These are phyloP conservation scores for Penicillium samsonianum DNA, from an alignment of 495 filamentous ascomycete species.

Conservation along the genomic window DNA sequence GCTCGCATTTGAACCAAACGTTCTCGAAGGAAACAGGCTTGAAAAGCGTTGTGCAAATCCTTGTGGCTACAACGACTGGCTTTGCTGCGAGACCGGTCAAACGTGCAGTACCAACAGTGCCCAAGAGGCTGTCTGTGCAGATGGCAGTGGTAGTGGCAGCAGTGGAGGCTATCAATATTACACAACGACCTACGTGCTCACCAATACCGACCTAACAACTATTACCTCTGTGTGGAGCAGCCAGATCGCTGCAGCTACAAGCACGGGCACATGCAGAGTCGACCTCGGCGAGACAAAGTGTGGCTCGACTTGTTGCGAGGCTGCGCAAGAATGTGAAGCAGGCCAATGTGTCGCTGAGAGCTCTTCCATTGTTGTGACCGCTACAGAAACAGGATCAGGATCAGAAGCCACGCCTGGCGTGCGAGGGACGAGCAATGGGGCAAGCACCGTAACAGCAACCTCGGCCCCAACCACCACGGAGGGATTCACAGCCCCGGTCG, in stretches of 20 bases:
- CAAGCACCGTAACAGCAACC: slow-evolving; percentile 56
- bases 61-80: slow-evolving; percentile 66
- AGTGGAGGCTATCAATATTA: slow-evolving; percentile 51
- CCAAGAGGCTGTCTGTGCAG: slow-evolving; percentile 56
- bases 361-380: slow-evolving; percentile 41
- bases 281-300: slow-evolving; percentile 65
- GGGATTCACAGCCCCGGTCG: slow-evolving; percentile 57
- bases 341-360: slow-evolving; percentile 43
- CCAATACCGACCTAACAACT: slow-evolving; percentile 66
- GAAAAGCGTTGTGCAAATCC: slow-evolving; percentile 59
- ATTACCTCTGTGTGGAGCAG: slow-evolving; percentile 69
- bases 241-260: slow-evolving; percentile 41
- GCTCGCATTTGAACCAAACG: slow-evolving; percentile 24
- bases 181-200: slow-evolving; percentile 65
- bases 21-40: slow-evolving; percentile 35
- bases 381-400: slow-evolving; percentile 21
- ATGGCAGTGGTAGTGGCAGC: slow-evolving; percentile 27
- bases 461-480: slow-evolving; percentile 58
- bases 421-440: slow-evolving; percentile 67
- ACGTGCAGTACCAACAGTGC: slow-evolving; percentile 63
- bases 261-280: slow-evolving; percentile 55
- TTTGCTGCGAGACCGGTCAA: slow-evolving; percentile 65
- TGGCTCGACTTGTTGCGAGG: slow-evolving; percentile 73
- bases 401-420: slow-evolving; percentile 55
- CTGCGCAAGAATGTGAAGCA: slow-evolving; percentile 64